Conservation (phyloP, 2,329 filamentous ascomycete species). For the Microcyclosporella mali region DNA sequence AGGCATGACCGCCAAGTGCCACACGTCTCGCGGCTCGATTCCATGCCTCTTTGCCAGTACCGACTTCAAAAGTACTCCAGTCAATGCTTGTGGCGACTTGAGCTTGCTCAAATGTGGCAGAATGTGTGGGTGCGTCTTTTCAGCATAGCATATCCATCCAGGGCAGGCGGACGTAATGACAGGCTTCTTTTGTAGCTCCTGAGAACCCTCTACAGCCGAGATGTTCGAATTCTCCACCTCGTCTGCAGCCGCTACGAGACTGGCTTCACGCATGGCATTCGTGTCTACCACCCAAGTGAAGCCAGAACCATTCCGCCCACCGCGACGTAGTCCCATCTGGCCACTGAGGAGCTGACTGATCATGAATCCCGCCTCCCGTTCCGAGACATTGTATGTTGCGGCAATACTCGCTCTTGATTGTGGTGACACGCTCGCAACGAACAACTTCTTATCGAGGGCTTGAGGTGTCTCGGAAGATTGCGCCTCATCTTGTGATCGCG, state of each 20-base stretch:
- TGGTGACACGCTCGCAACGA: conserved; percentile 87
- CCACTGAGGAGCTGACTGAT: conserved; percentile 73
- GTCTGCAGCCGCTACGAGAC: conserved; percentile 58
- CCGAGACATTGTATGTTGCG: conserved; percentile 69
- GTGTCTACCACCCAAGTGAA: conserved; percentile 92
- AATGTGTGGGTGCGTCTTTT: conserved; percentile 94
- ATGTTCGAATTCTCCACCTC: conserved; percentile 38
- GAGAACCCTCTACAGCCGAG: conserved; percentile 36
- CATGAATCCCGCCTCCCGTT: conserved; percentile 71
- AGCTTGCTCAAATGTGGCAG: conserved; percentile 83
- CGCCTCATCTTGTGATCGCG: conserved; percentile 11
- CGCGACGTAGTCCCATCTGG: conserved; percentile 59
- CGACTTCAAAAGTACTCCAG: conserved; percentile 85
- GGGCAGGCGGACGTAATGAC: conserved; percentile 87
- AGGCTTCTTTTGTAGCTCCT: conserved; percentile 48
- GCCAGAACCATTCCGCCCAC: conserved; percentile 65
- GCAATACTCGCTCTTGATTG: conserved; percentile 86
- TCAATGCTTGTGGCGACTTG: conserved; percentile 89
- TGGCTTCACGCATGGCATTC: conserved; percentile 72
- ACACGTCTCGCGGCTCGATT: conserved; percentile 73
- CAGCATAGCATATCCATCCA: conserved; percentile 97
- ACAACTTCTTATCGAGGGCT: conserved; percentile 58
- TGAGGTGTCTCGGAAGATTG: neutral
- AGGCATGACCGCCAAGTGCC: conserved; percentile 94
- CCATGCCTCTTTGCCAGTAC: conserved; percentile 66